Percentiles rank a stretch among this genome's conserved stretches.
These are phyloP conservation scores for Hypoxylon sp. DNA, from an alignment of 2,329 filamentous ascomycete genomes.

Conservation along the genomic window DNA sequence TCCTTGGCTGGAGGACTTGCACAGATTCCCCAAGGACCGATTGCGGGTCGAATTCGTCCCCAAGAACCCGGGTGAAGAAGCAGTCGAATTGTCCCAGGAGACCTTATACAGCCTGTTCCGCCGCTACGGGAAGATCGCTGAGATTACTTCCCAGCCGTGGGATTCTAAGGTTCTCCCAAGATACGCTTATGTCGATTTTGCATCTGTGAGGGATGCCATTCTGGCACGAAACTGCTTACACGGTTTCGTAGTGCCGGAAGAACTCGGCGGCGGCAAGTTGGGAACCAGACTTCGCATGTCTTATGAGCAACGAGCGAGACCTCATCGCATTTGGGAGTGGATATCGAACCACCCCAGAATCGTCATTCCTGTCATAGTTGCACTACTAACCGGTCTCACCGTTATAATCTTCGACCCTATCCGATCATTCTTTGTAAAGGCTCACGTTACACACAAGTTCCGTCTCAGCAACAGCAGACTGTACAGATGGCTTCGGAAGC, in stretches of 20 bases:
- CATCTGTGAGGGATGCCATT: conserved; percentile 79
- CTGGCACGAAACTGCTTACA: conserved; percentile 96
- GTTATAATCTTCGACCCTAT: conserved; percentile 95
- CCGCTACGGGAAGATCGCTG: conserved; percentile 88
- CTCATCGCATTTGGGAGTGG: conserved; percentile 89
- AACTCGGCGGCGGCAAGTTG: conserved; percentile 78
- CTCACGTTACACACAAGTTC: conserved; percentile 85
- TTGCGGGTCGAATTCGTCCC: conserved; percentile 89
- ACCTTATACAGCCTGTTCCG: conserved; percentile 89
- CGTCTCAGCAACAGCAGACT: conserved; percentile 80
- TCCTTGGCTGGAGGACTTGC: conserved; percentile 95
- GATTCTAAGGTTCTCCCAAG: conserved; percentile 89
- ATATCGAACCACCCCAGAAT: conserved; percentile 87
- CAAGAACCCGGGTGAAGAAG: conserved; percentile 76
- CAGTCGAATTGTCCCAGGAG: conserved; percentile 87
- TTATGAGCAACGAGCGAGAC: conserved; percentile 84
- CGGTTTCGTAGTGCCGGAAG: conserved; percentile 79
- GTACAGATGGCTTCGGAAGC: conserved; percentile 85
- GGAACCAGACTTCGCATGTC: conserved; percentile 85
- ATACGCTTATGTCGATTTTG: conserved; percentile 85
- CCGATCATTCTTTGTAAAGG: conserved; percentile 90
- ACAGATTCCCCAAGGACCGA: conserved; percentile 81
- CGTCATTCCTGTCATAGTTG: conserved; percentile 86
- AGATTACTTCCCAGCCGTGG: conserved; percentile 85
- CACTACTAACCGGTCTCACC: conserved; percentile 84